Percentiles rank a stretch among this genome's conserved stretches.
These are phyloP conservation scores for Choanephora cucurbitarum DNA, from an alignment of 371 early-diverging fungal genomes.

Conservation along the genomic window DNA sequence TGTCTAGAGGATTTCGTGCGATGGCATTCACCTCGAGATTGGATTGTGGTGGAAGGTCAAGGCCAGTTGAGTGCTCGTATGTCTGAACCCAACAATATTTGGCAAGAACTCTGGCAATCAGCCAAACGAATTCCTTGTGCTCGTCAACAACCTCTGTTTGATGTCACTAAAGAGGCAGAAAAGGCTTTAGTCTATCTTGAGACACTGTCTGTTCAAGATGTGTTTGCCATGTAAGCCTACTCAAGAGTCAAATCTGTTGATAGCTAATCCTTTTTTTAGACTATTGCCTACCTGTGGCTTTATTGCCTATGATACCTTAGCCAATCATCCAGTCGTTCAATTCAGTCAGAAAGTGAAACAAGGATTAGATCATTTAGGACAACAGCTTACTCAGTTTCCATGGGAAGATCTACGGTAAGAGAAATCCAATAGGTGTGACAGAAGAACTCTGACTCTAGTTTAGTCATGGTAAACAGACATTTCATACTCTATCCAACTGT, in stretches of 20 bases:
- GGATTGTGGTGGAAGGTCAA: no score
- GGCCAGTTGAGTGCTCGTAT: constrained; percentile 78
- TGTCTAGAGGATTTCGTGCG: constrained; percentile 89
- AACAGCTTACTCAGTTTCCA: constrained; percentile 43
- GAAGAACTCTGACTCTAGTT: no score
- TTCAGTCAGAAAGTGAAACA: constrained; percentile 48
- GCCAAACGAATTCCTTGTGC: constrained; percentile 69
- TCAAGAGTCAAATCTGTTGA: no score
- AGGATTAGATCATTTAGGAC: constrained; percentile 48
- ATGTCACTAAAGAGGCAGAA: constrained; percentile 71
- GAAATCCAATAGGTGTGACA: no score
- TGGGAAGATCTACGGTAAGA: constrained; percentile 59
- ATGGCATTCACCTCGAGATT: constrained; percentile 95
- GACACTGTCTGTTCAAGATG: constrained; percentile 61
- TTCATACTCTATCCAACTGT: constrained; percentile 48
- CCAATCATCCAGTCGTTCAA: constrained; percentile 61
- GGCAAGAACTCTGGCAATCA: constrained; percentile 86
- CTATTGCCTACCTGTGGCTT: constrained; percentile 75
- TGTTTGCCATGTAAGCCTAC: constrained; percentile 63
- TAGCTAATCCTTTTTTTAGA: constrained; percentile 29
- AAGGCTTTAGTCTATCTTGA: constrained; percentile 77
- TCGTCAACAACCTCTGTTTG: constrained; percentile 82
- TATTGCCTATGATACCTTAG: constrained; percentile 75
- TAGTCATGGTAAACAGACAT: constrained; percentile 40
- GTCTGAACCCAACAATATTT: constrained; percentile 79